phyloP scores from a whole-genome alignment of 352 stramenopile species.

The Aphanomyces cochlioides region DNA sequence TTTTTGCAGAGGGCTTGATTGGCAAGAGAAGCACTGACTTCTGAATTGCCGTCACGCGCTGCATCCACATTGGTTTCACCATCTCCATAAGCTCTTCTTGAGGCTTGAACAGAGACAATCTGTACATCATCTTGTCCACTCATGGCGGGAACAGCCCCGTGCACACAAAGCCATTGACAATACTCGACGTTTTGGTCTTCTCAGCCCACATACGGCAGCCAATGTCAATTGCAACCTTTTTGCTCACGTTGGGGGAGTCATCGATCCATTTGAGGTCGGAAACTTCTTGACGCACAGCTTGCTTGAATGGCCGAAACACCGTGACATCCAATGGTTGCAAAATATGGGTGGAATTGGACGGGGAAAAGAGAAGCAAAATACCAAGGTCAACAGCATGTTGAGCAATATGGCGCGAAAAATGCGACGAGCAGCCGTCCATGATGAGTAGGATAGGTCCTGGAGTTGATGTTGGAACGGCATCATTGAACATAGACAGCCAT shows the following conservation, averaged over 20 bases:
- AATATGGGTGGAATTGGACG: conserved; percentile 3
- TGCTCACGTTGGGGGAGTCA: not conserved
- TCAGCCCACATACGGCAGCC: not conserved
- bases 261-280: not conserved
- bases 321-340: conserved; percentile 4
- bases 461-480: not conserved
- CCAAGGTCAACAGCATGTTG: not conserved
- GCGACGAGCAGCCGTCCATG: not conserved
- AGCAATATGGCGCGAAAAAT: not conserved
- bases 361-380: not conserved
- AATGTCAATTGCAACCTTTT: not conserved
- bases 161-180: conserved; percentile 5
- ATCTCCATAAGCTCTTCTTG: not conserved
- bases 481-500: not conserved
- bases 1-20: not conserved
- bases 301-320: conserved; percentile 8
- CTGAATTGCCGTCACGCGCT: not conserved
- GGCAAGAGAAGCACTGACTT: not conserved
- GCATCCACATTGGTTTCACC: not conserved
- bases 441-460: not conserved
- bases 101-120: conserved; percentile 9
- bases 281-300: not conserved
- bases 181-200: not conserved
- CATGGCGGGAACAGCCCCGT: not conserved
- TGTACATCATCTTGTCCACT: not conserved